Evolutionary conservation across 306 rosid genomes (phyloP).

Genomic region (Cucurbita pepo): DNA sequence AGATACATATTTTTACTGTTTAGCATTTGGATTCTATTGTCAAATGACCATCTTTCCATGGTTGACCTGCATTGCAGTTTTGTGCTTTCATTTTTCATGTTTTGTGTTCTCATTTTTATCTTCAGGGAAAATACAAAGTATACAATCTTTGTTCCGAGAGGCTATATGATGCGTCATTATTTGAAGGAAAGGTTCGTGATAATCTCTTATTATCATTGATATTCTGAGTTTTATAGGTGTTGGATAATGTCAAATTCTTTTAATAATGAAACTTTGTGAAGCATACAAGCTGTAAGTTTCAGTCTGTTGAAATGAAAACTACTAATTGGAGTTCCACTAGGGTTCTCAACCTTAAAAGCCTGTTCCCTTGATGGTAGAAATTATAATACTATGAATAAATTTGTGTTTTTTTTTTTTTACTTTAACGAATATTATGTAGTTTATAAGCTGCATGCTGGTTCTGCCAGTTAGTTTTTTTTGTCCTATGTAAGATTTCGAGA

Average conservation of each 20-base stretch:
- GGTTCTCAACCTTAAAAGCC: not conserved
- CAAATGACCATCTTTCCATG: not conserved
- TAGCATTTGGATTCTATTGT: not conserved
- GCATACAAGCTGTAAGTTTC: not conserved
- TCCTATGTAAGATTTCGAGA: not conserved
- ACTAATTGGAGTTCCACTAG: not conserved
- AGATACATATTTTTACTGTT: not conserved
- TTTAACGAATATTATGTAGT: not conserved
- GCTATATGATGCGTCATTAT: conserved; percentile 87
- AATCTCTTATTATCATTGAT: not conserved
- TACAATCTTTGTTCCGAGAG: conserved; percentile 96
- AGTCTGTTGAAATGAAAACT: not conserved
- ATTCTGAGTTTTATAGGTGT: not conserved
- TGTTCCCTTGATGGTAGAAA: not conserved
- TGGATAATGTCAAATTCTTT: not conserved
- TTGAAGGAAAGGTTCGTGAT: conserved; percentile 86
- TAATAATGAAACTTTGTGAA: not conserved
- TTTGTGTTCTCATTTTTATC: conserved; percentile 7
- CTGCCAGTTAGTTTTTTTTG: not conserved
- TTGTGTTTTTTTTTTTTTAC: not conserved
- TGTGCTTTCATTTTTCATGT: not conserved
- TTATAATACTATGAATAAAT: not conserved
- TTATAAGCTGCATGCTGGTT: not conserved
- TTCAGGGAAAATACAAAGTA: conserved; percentile 88
- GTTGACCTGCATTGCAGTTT: not conserved